Evolutionary conservation across 1,284 basidiomycete genomes (phyloP).

Genomic region (Ganoderma lucidum): DNA sequence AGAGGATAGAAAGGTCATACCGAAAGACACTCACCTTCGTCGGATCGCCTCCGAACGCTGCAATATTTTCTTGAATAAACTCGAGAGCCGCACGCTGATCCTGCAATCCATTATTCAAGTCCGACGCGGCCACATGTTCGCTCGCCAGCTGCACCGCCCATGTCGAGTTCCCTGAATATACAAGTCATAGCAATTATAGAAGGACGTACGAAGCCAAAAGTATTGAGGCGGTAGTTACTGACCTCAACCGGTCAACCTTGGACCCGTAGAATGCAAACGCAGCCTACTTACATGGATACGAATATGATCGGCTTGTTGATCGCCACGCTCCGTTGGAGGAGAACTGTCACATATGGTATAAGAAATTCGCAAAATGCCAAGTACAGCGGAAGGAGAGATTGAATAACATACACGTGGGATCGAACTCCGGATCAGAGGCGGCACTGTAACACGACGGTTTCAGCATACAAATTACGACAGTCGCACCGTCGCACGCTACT

Average conservation of each 20-base stretch:
- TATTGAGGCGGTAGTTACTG: conserved; percentile 66
- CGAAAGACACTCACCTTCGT: conserved; percentile 49
- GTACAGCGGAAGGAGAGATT: background rate
- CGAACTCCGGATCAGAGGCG: conserved; percentile 48
- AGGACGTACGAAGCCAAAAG: conserved; percentile 62
- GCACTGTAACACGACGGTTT: conserved; percentile 43
- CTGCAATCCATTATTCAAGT: conserved; percentile 61
- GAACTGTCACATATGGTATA: conserved; percentile 43
- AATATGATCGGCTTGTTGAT: conserved; percentile 61
- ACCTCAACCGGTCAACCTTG: background rate
- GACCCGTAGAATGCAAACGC: background rate
- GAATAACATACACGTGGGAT: conserved; percentile 54
- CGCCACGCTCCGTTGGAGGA: conserved; percentile 55
- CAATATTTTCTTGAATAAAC: conserved; percentile 70
- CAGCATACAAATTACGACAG: background rate
- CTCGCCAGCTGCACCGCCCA: conserved; percentile 46
- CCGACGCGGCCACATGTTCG: conserved; percentile 51
- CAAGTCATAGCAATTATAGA: background rate
- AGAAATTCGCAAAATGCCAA: background rate
- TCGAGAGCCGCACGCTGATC: conserved; percentile 65
- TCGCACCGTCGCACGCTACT: background rate
- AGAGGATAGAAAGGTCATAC: background rate
- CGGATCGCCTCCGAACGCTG: conserved; percentile 70
- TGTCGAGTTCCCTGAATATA: background rate
- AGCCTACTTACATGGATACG: conserved; percentile 54